Percentiles rank a stretch among this genome's conserved stretches.
Evolutionary conservation across 306 rosid genomes (phyloP).

Genomic region (Senna siamea): DNA sequence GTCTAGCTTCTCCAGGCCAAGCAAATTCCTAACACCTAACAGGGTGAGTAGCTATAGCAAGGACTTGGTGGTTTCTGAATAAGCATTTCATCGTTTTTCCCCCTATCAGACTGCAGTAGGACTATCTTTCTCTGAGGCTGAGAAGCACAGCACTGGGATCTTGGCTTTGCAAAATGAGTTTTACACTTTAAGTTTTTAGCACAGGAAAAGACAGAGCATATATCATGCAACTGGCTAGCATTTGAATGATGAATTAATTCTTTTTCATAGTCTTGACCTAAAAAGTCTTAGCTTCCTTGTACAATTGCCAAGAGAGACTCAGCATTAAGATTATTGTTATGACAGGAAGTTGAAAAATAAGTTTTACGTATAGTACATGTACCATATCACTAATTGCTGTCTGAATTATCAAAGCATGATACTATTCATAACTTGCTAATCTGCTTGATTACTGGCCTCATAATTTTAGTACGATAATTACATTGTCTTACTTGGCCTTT

Average conservation of each 20-base stretch:
- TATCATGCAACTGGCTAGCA: background rate
- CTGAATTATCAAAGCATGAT: constrained; percentile 11
- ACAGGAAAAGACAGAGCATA: constrained; percentile 10
- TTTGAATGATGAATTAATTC: constrained; percentile 27
- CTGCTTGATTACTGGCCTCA: constrained; percentile 25
- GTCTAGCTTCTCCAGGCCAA: background rate
- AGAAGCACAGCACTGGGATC: constrained; percentile 21
- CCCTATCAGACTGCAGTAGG: background rate
- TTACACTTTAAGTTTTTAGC: constrained; percentile 2
- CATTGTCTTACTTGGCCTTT: constrained; percentile 16
- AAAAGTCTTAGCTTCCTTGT: constrained; percentile 15
- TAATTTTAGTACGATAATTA: constrained; percentile 33
- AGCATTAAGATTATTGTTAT: constrained; percentile 11
- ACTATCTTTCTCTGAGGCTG: constrained; percentile 7
- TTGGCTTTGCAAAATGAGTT: constrained; percentile 14
- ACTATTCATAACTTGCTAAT: constrained; percentile 3
- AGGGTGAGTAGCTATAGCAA: background rate
- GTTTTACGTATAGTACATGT: background rate
- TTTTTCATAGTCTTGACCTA: constrained; percentile 9
- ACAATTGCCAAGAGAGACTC: background rate
- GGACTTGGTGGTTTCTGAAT: constrained; percentile 8
- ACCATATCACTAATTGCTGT: constrained; percentile 6
- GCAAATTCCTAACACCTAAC: constrained; percentile 3
- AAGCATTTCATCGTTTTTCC: constrained; percentile 18
- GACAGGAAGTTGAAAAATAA: background rate